Evolutionary conservation across 1,284 basidiomycete species (phyloP).

Genomic region (Marasmius fiardii): DNA sequence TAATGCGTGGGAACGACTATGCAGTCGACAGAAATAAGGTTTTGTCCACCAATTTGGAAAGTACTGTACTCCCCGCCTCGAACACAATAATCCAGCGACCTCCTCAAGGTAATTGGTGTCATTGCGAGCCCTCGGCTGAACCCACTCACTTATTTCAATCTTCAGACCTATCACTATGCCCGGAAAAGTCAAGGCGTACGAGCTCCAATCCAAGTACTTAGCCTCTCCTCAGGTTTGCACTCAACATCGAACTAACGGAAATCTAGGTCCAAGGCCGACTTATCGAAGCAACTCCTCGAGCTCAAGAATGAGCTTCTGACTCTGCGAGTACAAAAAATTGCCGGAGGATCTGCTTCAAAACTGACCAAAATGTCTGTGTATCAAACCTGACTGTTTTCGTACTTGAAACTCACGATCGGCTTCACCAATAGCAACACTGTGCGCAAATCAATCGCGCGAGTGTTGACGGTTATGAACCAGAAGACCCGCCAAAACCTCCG

Average conservation of each 20-base stretch:
- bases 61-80: neutral
- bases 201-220: constrained; percentile 95
- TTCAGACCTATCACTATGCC: constrained; percentile 57
- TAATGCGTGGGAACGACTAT: constrained; percentile 5
- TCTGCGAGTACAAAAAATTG: constrained; percentile 97
- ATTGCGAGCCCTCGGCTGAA: neutral
- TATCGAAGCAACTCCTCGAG: constrained; percentile 92
- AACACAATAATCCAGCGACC: constrained; percentile 5
- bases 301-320: constrained; percentile 94
- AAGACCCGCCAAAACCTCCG: constrained; percentile 97
- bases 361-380: constrained; percentile 91
- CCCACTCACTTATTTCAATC: neutral
- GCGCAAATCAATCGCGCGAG: constrained; percentile 98
- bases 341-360: constrained; percentile 94
- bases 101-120: constrained; percentile 25
- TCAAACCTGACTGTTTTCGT: constrained; percentile 1
- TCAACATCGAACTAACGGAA: constrained; percentile 8
- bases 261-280: constrained; percentile 92
- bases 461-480: constrained; percentile 98
- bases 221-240: neutral
- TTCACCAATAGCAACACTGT: constrained; percentile 74
- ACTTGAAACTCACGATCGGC: constrained; percentile 11
- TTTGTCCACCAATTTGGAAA: neutral
- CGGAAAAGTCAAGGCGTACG: constrained; percentile 94
- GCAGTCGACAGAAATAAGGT: constrained; percentile 7